Evolutionary conservation across 2,329 filamentous ascomycete genomes (phyloP).

Genomic region (Leptographium procerum): DNA sequence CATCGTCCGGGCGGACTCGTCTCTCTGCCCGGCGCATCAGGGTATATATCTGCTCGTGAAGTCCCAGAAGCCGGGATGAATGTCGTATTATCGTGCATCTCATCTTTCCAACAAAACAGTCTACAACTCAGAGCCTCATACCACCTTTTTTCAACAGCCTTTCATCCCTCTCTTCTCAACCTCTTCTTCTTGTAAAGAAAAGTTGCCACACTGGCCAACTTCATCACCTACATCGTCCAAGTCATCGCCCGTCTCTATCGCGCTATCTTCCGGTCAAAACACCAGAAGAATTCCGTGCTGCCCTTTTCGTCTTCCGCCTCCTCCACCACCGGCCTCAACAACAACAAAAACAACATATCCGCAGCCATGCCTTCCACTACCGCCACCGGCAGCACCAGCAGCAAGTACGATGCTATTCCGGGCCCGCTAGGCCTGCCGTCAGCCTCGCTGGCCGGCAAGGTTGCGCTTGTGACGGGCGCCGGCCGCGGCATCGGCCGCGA

Average conservation of each 20-base stretch:
- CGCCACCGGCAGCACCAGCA: constrained; percentile 8
- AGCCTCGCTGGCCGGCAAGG: constrained; percentile 17
- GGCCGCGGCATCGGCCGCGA: constrained; percentile 51
- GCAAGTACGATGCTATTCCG: constrained; percentile 21
- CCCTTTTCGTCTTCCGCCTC: not conserved
- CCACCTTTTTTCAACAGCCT: not conserved
- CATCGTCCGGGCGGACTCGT: constrained; percentile 8
- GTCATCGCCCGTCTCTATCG: constrained; percentile 1
- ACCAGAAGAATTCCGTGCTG: not conserved
- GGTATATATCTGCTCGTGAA: not conserved
- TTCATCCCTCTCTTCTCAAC: not conserved
- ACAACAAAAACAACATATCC: not conserved
- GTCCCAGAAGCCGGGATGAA: not conserved
- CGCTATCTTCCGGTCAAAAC: not conserved
- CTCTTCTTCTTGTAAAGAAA: not conserved
- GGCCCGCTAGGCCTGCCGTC: constrained; percentile 20
- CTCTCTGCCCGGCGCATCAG: not conserved
- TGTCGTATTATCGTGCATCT: not conserved
- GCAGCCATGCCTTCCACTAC: constrained; percentile 7
- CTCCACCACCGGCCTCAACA: not conserved
- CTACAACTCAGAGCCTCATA: not conserved
- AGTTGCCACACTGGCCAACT: constrained; percentile 2
- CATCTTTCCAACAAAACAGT: not conserved
- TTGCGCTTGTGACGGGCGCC: constrained; percentile 20
- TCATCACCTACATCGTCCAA: constrained; percentile 2